phyloP scores from a whole-genome alignment of 495 filamentous ascomycete genomes.

The Neurospora tetrasperma region DNA sequence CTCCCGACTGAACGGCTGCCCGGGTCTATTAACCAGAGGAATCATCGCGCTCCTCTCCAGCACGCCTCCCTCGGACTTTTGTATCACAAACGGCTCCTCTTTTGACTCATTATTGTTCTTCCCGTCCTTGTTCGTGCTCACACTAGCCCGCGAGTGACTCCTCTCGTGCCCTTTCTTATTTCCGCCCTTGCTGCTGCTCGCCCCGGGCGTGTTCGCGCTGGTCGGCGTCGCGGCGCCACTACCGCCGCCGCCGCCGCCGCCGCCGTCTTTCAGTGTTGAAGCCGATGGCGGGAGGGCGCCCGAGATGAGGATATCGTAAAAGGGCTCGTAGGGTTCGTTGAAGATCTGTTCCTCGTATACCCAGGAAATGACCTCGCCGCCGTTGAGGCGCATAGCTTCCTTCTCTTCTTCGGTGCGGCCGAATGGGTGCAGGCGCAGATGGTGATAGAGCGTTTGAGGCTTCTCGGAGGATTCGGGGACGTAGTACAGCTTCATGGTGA shows the following conservation, averaged over 20 bases:
- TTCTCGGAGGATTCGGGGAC: slow-evolving; percentile 77
- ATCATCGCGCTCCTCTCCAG: slow-evolving; percentile 59
- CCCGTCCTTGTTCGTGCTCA: slow-evolving; percentile 16
- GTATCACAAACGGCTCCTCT: not conserved
- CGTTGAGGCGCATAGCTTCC: slow-evolving; percentile 48
- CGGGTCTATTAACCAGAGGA: slow-evolving; percentile 49
- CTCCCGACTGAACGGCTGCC: slow-evolving; percentile 63
- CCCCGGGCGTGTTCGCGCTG: not conserved
- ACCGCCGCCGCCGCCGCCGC: not conserved
- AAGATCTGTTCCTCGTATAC: slow-evolving; percentile 87
- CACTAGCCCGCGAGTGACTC: not conserved
- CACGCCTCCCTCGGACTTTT: slow-evolving; percentile 35
- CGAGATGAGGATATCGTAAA: slow-evolving; percentile 71
- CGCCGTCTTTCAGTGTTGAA: slow-evolving; percentile 16
- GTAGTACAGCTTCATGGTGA: slow-evolving; percentile 88
- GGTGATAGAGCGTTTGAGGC: slow-evolving; percentile 82
- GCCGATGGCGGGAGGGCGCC: slow-evolving; percentile 36
- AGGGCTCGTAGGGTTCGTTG: slow-evolving; percentile 87
- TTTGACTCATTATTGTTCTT: slow-evolving; percentile 4
- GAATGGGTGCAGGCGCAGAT: slow-evolving; percentile 84
- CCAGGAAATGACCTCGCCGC: slow-evolving; percentile 60
- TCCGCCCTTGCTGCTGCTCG: not conserved
- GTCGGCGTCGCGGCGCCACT: not conserved
- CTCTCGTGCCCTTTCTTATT: not conserved
- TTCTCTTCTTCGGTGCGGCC: slow-evolving; percentile 63